Base-by-base conservation (phyloP, 1,139 yeast genomes). In the Cylindricascospora bacillispora region DNA sequence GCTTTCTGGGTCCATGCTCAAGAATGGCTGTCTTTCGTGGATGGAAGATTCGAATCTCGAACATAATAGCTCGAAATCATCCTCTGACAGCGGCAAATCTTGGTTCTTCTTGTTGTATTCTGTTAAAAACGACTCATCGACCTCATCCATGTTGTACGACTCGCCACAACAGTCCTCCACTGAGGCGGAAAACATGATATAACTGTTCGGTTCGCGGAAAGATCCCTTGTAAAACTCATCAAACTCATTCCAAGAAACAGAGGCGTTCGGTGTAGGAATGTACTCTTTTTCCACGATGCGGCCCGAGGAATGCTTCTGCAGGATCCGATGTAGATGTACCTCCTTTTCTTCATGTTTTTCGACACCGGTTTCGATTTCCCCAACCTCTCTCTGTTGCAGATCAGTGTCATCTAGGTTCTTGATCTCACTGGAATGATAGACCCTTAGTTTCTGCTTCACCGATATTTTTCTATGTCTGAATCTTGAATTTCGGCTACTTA, bases 271-370 rank as follows among this genome's bases (percentile, higher is more conserved):
- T 0, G 98, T 89, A 2, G 98, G 99, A 45, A 89, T 92, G 52
- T 80, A 89, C 15, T 82, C 78, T 35, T 73, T 72, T 30, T 69
- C 67, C n/a, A n/a, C n/a, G n/a, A n/a, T n/a, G n/a, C n/a, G n/a
- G n/a, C n/a, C n/a, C 7, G 21, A 18, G 35, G 69, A 63, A 11
- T 35, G 33, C 25, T 46, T 47, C 36, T 52, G 54, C 35, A 59
- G 40, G 26, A 89, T 95, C 39, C 81, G 86, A 54, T 86, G 94
- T 40, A 89, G 66, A 68, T 89, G 98, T 31, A 82, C 93, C 57
- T 89, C 98, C 51, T 83, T 93, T 57, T 89, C 98, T 56, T 89
- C 99, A 44, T 83, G 85, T 54, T 92, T 89, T 53, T 89, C 99
- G 29, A 89, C 98, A 56, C 99, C 99, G 5, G 98, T 89, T 47